These are phyloP conservation scores for Leccinum colubrinum DNA, from an alignment of 1,284 basidiomycete genomes.

Conservation along the genomic window DNA sequence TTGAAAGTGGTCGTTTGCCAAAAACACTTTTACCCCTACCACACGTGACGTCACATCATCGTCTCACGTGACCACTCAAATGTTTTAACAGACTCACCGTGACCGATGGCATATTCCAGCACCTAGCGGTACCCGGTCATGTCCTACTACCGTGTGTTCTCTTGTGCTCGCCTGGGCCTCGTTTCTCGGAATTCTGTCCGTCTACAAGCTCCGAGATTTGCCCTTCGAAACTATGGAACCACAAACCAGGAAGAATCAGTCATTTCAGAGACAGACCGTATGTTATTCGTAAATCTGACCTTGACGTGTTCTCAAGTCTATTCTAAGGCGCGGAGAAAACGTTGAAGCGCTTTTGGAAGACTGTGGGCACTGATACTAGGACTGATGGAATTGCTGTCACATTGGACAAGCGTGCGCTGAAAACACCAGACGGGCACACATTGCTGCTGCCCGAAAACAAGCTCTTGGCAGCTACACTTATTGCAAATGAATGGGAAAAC, in stretches of 20 bases:
- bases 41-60: conserved; percentile 26
- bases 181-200: not conserved
- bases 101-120: not conserved
- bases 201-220: not conserved
- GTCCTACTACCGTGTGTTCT: conserved; percentile 10
- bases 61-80: conserved; percentile 24
- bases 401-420: conserved; percentile 83
- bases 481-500: conserved; percentile 96
- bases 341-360: conserved; percentile 90
- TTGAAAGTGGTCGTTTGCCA: not conserved
- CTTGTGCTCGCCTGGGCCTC: conserved; percentile 4
- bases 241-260: conserved; percentile 38
- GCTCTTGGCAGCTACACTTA: conserved; percentile 74
- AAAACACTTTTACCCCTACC: not conserved
- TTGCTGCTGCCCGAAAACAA: conserved; percentile 75
- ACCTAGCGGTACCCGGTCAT: conserved; percentile 8
- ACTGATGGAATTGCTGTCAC: conserved; percentile 65
- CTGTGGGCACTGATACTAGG: conserved; percentile 67
- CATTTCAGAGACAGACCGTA: conserved; percentile 59
- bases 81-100: not conserved
- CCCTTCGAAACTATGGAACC: conserved; percentile 16
- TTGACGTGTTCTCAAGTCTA: conserved; percentile 9
- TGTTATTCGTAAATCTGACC: conserved; percentile 13
- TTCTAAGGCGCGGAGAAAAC: conserved; percentile 79
- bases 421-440: conserved; percentile 81